These are phyloP conservation scores for Boletus eberwhitei DNA, from an alignment of 768 basidiomycete genomes.

Conservation along the genomic window DNA sequence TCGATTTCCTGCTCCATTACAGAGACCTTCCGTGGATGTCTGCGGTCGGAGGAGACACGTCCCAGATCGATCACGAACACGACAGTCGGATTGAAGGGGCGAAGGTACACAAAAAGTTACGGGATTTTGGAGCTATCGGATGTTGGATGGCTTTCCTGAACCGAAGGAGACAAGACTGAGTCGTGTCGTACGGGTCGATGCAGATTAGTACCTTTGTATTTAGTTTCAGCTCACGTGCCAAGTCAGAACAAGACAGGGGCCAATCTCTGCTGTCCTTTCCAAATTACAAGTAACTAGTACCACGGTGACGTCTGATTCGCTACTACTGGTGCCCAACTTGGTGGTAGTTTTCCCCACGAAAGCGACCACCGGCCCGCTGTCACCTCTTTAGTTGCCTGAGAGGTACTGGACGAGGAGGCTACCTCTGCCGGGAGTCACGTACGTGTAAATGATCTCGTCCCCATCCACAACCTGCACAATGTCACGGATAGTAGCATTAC, in stretches of 20 bases:
- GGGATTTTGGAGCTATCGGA: neutral
- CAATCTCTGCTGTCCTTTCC: neutral
- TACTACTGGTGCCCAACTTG: too few relatives aligned
- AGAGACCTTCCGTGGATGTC: slow-evolving; percentile 10
- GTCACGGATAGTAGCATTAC: slow-evolving; percentile 5
- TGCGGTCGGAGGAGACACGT: slow-evolving; percentile 17
- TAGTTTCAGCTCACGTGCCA: slow-evolving; percentile 27
- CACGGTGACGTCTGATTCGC: too few relatives aligned
- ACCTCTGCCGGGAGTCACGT: neutral
- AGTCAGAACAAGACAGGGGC: slow-evolving; percentile 17
- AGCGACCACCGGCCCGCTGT: neutral
- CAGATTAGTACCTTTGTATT: neutral
- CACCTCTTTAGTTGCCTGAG: neutral
- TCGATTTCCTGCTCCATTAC: slow-evolving; percentile 74
- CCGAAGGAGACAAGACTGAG: neutral
- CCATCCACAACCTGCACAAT: slow-evolving; percentile 9
- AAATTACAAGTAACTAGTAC: slow-evolving; percentile 1
- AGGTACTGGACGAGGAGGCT: slow-evolving; percentile 4
- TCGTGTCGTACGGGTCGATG: neutral
- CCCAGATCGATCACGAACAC: slow-evolving; percentile 14
- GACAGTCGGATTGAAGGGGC: neutral
- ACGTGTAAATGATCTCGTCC: neutral
- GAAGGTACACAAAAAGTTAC: neutral
- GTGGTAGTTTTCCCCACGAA: neutral
- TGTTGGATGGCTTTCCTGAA: neutral